phyloP scores from a whole-genome alignment of 345 rosid genomes.

The Litchi chinensis region DNA sequence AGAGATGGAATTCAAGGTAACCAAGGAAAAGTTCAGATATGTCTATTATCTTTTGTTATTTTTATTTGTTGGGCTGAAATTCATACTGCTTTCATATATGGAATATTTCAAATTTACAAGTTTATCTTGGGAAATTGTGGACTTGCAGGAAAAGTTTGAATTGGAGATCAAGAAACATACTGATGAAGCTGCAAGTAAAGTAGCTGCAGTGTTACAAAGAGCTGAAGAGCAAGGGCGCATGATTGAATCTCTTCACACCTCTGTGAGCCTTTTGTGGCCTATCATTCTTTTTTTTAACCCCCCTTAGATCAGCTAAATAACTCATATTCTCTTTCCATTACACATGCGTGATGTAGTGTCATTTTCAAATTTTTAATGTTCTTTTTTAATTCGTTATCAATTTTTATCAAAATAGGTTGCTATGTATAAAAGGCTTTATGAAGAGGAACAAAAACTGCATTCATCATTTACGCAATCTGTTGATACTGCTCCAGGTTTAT shows the following conservation, averaged over 20 bases:
- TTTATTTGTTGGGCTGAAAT: neutral
- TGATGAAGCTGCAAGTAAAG: slow-evolving; percentile 85
- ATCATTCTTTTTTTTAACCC: neutral
- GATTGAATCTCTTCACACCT: slow-evolving; percentile 90
- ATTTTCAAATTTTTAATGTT: slow-evolving; percentile 9
- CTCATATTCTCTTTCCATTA: neutral
- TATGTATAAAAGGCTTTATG: slow-evolving; percentile 88
- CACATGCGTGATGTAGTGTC: neutral
- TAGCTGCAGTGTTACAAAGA: slow-evolving; percentile 72
- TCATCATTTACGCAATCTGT: slow-evolving; percentile 48
- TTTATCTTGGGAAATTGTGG: neutral
- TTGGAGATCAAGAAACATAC: slow-evolving; percentile 65
- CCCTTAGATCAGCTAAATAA: neutral
- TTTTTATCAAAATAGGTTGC: slow-evolving; percentile 57
- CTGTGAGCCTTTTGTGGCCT: slow-evolving; percentile 51
- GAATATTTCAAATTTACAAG: neutral
- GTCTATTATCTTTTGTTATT: slow-evolving; percentile 14
- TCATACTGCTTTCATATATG: neutral
- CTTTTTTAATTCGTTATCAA: neutral
- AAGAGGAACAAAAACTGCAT: slow-evolving; percentile 79
- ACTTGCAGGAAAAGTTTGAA: slow-evolving; percentile 68
- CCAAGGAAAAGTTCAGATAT: slow-evolving; percentile 7
- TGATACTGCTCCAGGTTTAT: slow-evolving; percentile 56
- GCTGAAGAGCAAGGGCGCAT: slow-evolving; percentile 91
- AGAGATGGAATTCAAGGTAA: slow-evolving; percentile 88